Evolutionary conservation across 2,329 filamentous ascomycete genomes (phyloP), one percentile per base, ranked within the genome.

Genomic region (Aspergillus clavatus): DNA sequence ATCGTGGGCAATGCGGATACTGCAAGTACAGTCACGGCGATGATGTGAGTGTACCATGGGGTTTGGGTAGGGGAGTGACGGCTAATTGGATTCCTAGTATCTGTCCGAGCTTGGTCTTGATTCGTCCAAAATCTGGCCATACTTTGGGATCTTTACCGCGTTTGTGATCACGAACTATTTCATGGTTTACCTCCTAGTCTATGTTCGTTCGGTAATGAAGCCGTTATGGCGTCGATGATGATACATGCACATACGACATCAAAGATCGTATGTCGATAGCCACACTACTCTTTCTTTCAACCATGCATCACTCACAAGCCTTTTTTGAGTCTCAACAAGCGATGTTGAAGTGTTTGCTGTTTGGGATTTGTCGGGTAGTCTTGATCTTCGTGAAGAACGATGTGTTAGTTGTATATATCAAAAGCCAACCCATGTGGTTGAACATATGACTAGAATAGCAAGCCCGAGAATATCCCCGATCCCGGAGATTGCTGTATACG

Each of bases 1-100:
- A 72, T 1, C 85, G 82, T 0, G 78, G 71, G 18, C 67, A 74
- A 7, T 95, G 89, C 69, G 74, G 84, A 58, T 95, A 94, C 70
- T 95, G 89, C 62, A 84, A 88, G 1, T 94, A 82, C 70, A 82
- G 54, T 12, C 48, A 41, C 23, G 63, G 63, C 14, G 63, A 66
- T 40, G 62, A 66, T 51, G 62, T 65, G 47, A 57, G 60, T 49
- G 43, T 42, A 31, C 8, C 29, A 28, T 39, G 37, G 19, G 5
- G n/a, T 29, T 2, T 37, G 7, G 6, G 16, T 12, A 6, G 3
- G 4, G 5, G 3, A 11, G 18, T 7, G 6, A 33, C 7, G 33
- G 19, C 10, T n/a, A 18, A 38, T 48, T 52, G 42, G 11, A 1
- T 12, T 0, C 16, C 6, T n/a, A 65, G 60, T 67, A 66, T 41